Base-by-base conservation (phyloP, 225 moss, liverwort and hornwort genomes). In the Pseudisothecium myosuroides region DNA sequence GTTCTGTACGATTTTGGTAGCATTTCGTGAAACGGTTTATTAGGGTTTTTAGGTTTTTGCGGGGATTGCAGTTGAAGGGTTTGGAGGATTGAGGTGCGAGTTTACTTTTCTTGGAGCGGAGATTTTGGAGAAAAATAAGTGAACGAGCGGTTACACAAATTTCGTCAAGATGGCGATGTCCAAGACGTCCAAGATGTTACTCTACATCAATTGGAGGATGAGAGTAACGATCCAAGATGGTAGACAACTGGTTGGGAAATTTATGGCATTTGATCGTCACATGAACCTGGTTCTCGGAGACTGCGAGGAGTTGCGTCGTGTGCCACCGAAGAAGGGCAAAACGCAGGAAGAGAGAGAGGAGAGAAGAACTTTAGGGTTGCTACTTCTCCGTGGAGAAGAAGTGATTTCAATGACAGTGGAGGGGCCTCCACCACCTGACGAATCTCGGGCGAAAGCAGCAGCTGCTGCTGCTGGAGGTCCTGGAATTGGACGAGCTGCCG, bases 341-440 rank as follows among this genome's bases (percentile, higher is more conserved):
- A 91, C 93, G 24, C 96, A 88, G 87, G 97, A 97, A 59, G 98
- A 98, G 91, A 88, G 95, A 37, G 97, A 98, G 81, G 97, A 96
- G 89, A 93, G 98, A 71, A 93, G 97, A 82, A 98, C 97, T 75
- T 88, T 98, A 82, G 98, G 97, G 81, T 92, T 98, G 56, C 93
- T 98, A 11, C 91, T 98, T 2, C 95, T 98, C 27, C 94, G 96
- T 83, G 98, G 98, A 27, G 97, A 98, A 83, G 98, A 98, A 89
- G 98, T 98, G 36, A 95, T 98, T 55, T 95, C 98, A 16, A 98
- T 97, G 97, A 98, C 98, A 50, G 96, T 98, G 47, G 98, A 98
- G 62, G 98, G 98, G 15, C 98, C 98, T 91, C 98, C 97, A 14
- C 98, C 98, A n/a, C 98, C 97, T 19, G 98, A 98, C 84, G 97